Evolutionary conservation across 495 filamentous ascomycete species (phyloP), one percentile per base, ranked within the genome.

Genomic region (Penicillium fimorum): DNA sequence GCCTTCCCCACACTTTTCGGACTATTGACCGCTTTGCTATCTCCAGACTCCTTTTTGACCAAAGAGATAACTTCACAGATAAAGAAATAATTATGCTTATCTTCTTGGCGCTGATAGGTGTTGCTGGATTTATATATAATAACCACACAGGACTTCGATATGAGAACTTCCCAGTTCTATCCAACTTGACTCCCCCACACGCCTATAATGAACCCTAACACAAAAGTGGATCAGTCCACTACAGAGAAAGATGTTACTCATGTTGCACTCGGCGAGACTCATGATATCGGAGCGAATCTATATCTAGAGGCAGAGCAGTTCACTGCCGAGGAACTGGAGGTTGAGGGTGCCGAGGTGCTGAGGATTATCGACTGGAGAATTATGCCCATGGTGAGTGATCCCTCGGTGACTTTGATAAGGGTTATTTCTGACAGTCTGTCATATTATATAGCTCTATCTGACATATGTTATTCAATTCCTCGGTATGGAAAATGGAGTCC

Each of bases 391-490:
- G 69, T 74, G 29, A 35, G 64, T 61, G 2, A 46, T 20, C n/a
- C 17, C 22, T 22, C 1, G 6, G 27, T 5, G 32, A 12, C 51
- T 22, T 32, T 12, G 27, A 7, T 20, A 5, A 35, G 13, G 8
- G 15, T 17, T 35, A 5, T 48, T 29, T 25, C n/a, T 18, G 25
- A 40, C 22, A 27, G 15, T 25, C n/a, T 24, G 11, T 10, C 15
- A 12, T 53, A 38, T 56, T 17, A 12, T 53, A 38, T 56, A 74
- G 71, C 56, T 74, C 29, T 74, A 74, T 45, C 46, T 74, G 24
- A 72, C 69, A 12, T 74, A 72, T 47, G 70, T 71, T 47, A 72
- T 72, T 48, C 71, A 73, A 55, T 74, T 67, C 35, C 54, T 74
- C 10, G 69, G 69, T 71, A 58, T 29, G 54, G 22, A 10, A 9